Conservation (phyloP, 2,329 filamentous ascomycete species). For the Ophiostoma novo-ulmi region DNA sequence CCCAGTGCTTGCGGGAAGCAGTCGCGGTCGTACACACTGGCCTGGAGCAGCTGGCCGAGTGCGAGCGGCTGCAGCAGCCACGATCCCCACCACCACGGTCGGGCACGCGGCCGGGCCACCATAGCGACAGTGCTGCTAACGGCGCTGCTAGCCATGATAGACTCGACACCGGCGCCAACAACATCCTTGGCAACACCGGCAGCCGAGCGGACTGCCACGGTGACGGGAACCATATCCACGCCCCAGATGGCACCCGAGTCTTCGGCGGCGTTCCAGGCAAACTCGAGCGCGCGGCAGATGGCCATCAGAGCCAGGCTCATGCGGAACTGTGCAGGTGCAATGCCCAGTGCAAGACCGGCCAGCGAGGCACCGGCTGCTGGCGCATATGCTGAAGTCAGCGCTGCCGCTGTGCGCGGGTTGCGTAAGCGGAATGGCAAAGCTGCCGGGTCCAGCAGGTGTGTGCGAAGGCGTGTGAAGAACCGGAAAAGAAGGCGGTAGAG, state of each 20-base stretch:
- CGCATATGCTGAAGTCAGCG: constrained; percentile 76
- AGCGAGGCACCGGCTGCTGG: constrained; percentile 87
- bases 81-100: constrained; percentile 79
- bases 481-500: constrained; percentile 81
- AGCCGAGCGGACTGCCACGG: constrained; percentile 22
- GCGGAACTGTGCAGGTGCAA: constrained; percentile 63
- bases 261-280: constrained; percentile 77
- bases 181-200: constrained; percentile 38
- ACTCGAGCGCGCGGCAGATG: constrained; percentile 76
- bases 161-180: constrained; percentile 11
- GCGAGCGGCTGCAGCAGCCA: constrained; percentile 76
- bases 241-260: constrained; percentile 65
- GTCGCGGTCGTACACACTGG: constrained; percentile 71
- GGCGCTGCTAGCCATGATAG: constrained; percentile 20
- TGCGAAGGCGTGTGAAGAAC: constrained; percentile 75
- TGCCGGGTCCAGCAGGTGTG: constrained; percentile 72
- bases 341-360: constrained; percentile 74
- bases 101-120: constrained; percentile 44
- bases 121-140: constrained; percentile 14
- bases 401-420: constrained; percentile 69
- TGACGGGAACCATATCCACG: constrained; percentile 41
- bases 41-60: constrained; percentile 70
- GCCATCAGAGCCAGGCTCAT: constrained; percentile 77
- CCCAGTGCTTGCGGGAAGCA: constrained; percentile 55
- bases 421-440: constrained; percentile 75